These are phyloP conservation scores for Hypoxylon perforatum DNA, from an alignment of 495 filamentous ascomycete species.

Conservation along the genomic window DNA sequence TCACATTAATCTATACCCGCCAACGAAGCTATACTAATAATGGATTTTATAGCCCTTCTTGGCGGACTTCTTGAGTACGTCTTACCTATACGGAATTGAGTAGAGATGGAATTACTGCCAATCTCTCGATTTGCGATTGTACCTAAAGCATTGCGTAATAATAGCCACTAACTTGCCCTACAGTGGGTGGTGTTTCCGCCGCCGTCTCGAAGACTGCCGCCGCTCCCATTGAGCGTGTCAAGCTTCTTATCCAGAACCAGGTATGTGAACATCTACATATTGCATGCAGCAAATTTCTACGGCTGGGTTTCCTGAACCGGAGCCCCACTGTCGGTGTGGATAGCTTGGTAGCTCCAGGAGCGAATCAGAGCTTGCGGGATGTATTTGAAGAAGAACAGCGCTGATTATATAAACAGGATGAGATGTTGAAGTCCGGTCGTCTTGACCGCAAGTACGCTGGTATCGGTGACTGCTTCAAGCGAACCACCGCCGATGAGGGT, in stretches of 20 bases:
- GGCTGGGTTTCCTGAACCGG: constrained; percentile 5
- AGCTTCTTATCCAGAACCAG: constrained; percentile 99
- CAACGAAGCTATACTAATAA: constrained; percentile 36
- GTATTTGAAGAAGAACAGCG: constrained; percentile 34
- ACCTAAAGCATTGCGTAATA: constrained; percentile 33
- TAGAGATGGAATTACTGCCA: constrained; percentile 2
- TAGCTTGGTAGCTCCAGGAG: constrained; percentile 9
- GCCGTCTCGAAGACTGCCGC: constrained; percentile 99
- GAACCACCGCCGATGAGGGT: constrained; percentile 87
- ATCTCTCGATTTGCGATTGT: constrained; percentile 28
- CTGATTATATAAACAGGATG: constrained; percentile 75
- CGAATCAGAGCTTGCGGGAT: constrained; percentile 11
- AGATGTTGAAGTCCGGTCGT: constrained; percentile 99
- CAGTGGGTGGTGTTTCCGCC: constrained; percentile 99
- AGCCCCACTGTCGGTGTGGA: constrained; percentile 23
- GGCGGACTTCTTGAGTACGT: constrained; percentile 99
- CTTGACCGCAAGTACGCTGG: constrained; percentile 96
- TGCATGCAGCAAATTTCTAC: constrained; percentile 10
- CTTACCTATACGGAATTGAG: constrained; percentile 17
- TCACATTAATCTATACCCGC: constrained; percentile 22
- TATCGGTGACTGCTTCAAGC: constrained; percentile 92
- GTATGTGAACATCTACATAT: constrained; percentile 64
- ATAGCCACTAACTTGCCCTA: constrained; percentile 42
- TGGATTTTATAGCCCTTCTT: constrained; percentile 69
- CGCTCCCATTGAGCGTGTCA: constrained; percentile 99